Percentiles rank a stretch among this genome's conserved stretches.
phyloP scores from a whole-genome alignment of 2,329 filamentous ascomycete species.

The Parafenestella ontariensis region DNA sequence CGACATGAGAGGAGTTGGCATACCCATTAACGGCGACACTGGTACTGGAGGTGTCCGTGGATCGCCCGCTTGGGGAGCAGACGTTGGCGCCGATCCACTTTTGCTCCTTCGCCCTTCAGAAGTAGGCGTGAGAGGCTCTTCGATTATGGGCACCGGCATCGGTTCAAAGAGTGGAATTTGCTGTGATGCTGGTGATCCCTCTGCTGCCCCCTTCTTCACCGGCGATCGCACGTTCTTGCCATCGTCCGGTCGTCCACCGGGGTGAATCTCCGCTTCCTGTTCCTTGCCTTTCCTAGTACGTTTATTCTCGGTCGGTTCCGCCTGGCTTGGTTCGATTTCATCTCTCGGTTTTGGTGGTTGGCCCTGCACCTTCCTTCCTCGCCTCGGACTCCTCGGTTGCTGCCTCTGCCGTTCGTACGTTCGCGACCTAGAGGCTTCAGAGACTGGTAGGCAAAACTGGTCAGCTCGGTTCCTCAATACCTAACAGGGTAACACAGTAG shows the following conservation, averaged over 20 bases:
- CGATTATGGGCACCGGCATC: slow-evolving; percentile 6
- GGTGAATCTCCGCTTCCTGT: not conserved
- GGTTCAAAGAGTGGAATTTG: slow-evolving; percentile 1
- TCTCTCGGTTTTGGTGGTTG: not conserved
- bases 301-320: not conserved
- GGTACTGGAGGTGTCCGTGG: not conserved
- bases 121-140: slow-evolving; percentile 1
- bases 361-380: not conserved
- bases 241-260: not conserved
- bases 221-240: slow-evolving; percentile 1
- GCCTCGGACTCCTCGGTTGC: not conserved
- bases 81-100: not conserved
- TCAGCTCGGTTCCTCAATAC: slow-evolving; percentile 10
- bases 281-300: not conserved
- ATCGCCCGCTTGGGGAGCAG: not conserved
- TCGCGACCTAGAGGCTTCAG: slow-evolving; percentile 3
- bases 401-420: not conserved
- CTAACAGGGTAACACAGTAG: not conserved
- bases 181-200: not conserved
- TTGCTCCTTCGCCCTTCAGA: not conserved
- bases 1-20: slow-evolving; percentile 1
- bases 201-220: not conserved
- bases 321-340: not conserved
- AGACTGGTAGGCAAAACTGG: slow-evolving; percentile 8
- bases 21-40: not conserved